phyloP scores from a whole-genome alignment of 257 asterid species.

The Verbascum thapsus region DNA sequence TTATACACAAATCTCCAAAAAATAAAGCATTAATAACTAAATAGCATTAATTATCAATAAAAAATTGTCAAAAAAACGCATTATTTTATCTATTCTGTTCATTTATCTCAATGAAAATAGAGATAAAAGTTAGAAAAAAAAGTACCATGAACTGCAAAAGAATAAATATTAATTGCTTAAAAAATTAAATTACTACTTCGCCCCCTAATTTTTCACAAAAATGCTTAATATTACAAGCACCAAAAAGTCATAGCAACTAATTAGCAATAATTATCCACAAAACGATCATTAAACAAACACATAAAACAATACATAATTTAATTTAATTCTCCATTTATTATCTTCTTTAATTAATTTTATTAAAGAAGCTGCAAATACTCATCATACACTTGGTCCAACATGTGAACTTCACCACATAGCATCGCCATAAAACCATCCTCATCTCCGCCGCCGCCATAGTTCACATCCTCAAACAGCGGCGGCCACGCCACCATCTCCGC shows the following conservation, averaged over 20 bases:
- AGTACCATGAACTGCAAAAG: too few species aligned
- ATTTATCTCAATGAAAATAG: too few species aligned
- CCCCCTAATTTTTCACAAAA: background rate
- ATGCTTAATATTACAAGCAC: too few species aligned
- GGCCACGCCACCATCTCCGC: slow-evolving; percentile 33
- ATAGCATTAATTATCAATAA: too few species aligned
- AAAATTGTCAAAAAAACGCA: too few species aligned
- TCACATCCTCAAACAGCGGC: slow-evolving; percentile 37
- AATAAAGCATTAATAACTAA: too few species aligned
- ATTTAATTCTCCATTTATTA: background rate
- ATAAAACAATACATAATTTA: too few species aligned
- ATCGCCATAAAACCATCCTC: slow-evolving; percentile 30
- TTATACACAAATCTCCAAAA: too few species aligned
- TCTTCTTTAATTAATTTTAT: background rate
- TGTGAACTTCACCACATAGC: background rate
- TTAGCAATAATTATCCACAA: background rate
- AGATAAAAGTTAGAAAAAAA: too few species aligned
- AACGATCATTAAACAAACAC: background rate
- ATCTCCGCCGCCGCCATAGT: background rate
- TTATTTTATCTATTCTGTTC: too few species aligned
- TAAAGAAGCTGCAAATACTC: slow-evolving; percentile 46
- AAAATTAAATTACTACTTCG: too few species aligned
- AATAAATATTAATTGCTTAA: too few species aligned
- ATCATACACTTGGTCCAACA: slow-evolving; percentile 40
- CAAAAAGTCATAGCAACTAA: background rate